phyloP scores from a whole-genome alignment of 805 yeast genomes.

The Wickerhamomyces alni region DNA sequence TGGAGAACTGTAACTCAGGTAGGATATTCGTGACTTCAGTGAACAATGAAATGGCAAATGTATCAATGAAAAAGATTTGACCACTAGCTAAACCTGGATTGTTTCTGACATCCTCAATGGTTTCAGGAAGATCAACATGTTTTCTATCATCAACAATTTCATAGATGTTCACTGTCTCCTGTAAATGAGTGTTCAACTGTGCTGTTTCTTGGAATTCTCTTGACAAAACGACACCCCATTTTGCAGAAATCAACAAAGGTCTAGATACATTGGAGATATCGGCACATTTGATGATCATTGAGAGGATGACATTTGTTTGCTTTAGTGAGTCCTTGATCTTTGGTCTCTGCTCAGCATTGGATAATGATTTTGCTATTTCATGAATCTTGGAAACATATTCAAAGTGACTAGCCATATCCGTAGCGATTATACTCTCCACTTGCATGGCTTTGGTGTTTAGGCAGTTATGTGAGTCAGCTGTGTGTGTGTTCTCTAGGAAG shows the following conservation, averaged over 20 bases:
- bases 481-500: slow-evolving; percentile 18
- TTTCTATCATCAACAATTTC: slow-evolving; percentile 13
- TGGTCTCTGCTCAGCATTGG: slow-evolving; percentile 7
- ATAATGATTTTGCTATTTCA: slow-evolving; percentile 21
- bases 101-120: slow-evolving; percentile 34
- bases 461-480: slow-evolving; percentile 6
- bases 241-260: slow-evolving; percentile 64
- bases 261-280: slow-evolving; percentile 93
- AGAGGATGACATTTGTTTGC: slow-evolving; percentile 42
- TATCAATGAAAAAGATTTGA: slow-evolving; percentile 76
- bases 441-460: slow-evolving; percentile 22
- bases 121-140: slow-evolving; percentile 27
- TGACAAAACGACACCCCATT: slow-evolving; percentile 81
- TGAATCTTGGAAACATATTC: slow-evolving; percentile 56
- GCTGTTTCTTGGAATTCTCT: slow-evolving; percentile 71
- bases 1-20: slow-evolving; percentile 55
- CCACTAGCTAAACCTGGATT: slow-evolving; percentile 56
- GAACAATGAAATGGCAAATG: slow-evolving; percentile 79
- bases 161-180: slow-evolving; percentile 19
- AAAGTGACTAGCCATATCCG: slow-evolving; percentile 91
- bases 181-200: slow-evolving; percentile 38
- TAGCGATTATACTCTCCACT: slow-evolving; percentile 56
- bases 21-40: slow-evolving; percentile 52
- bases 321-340: slow-evolving; percentile 13
- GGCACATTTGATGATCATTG: slow-evolving; percentile 84